Base-by-base conservation (phyloP, 1,139 yeast species). In the Magnusiomyces sp. region DNA sequence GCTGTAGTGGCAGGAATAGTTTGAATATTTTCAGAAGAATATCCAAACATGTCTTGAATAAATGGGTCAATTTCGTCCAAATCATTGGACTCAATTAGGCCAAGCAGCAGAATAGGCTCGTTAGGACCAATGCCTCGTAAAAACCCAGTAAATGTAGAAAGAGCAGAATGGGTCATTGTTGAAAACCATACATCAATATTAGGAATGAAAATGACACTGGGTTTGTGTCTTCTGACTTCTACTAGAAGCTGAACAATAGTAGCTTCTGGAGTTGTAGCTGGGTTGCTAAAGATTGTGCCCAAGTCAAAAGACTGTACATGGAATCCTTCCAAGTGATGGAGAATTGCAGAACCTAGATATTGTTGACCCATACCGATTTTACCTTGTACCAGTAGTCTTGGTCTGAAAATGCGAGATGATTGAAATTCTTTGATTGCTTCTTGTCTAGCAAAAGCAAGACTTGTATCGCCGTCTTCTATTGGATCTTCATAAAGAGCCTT, bases 211-310 rank as follows among this genome's bases (percentile, higher is more conserved):
- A 94, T 69, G 10, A 94, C 83, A 13, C 95, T 79, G 0, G 98
- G 98, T 53, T 85, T 87, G 57, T 90, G 95, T 61, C 95, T 78
- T 58, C 87, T 78, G 2, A 95, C 95, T 67, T 92, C 99, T 32
- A 85, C 74, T 62, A 94, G 83, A 23, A 87, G 75, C 62, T 89
- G 96, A 29, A 92, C 86, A 40, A 90, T 75, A 0, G 86, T 76
- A 62, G 89, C 86, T 61, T 92, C 98, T 1, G 95, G 82, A 0
- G 95, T 80, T 55, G 89, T 71, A 0, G 94, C 77, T 4, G 95
- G 75, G 60, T 90, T 97, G 13, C 92, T 81, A 58, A 83, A 80
- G 53, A 92, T 66, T 19, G 83, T 75, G 1, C 90, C 88, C 54
- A 92, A 71, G 64, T 92, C 98, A 45, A 94, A 71, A 0, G 85